Base-by-base conservation (phyloP, 371 early-diverging fungal genomes). In the Mucor piriformis region DNA sequence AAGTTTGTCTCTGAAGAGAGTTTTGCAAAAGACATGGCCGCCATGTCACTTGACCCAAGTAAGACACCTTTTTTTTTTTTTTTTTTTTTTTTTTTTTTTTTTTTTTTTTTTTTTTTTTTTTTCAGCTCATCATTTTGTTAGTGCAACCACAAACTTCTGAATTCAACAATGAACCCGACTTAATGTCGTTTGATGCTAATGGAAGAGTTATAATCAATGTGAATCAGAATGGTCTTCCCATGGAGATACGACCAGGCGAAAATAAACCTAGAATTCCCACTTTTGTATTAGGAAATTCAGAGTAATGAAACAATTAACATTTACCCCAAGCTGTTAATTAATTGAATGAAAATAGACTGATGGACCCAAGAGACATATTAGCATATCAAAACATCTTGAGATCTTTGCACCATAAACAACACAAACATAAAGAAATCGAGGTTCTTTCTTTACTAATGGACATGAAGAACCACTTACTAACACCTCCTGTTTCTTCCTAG, bases 11-110 rank as follows among this genome's bases (percentile, higher is more conserved):
- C 61, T 7, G 67, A 66, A 62, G 67, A 66, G 24, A 66, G 50
- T 44, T 61, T 66, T 54, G 62, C 67, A 47, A 61, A 38, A 10
- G 67, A 66, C 18, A 61, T 66, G 67, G 67, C 67, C 3, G 67
- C 67, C 15, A 66, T 66, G 67, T 54, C 62, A 23, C 37, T 66
- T 16, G 34, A 66, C 8, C 20, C 62, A 29, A 27, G 42, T 40
- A 42, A 54, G 23, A 24, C 11, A 42, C 8, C 8, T 29, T 29
- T 29, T 29, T 29, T 8, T 29, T 8, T 29, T 8, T 29, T 8
- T 29, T 0, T 29, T 8, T 29, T 8, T 29, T 8, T 29, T 29
- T 29, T 29, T 29, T 29, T 6, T 29, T 6, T 29, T 29, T 29
- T 29, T 29, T 29, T 0, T 29, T 8, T 29, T 8, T 29, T 8